Base-by-base conservation (phyloP, 805 yeast genomes). In the Metschnikowia kofuensis region DNA sequence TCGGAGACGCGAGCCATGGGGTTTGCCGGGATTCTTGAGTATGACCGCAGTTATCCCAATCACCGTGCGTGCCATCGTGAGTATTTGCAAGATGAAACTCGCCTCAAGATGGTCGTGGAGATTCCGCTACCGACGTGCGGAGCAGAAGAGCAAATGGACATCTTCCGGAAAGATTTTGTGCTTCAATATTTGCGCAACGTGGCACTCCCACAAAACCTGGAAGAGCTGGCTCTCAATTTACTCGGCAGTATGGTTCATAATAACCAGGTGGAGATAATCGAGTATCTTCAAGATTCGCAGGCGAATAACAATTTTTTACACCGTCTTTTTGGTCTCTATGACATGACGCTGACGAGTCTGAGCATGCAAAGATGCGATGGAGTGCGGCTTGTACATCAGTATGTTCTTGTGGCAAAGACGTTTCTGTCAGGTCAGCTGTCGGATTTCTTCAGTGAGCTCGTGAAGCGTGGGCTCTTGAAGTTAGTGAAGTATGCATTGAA, bases 151-250 rank as follows among this genome's bases (percentile, higher is more conserved):
- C 64, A 68, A 6, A 47, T 68, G 45, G 53, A 51, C 35, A 75
- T 86, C 44, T 85, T 91, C 49, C 82, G 84, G 48, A 82, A 82
- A 59, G 90, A 94, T 36, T 89, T 84, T 63, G 76, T 88, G 49
- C 71, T 90, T 47, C 91, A 86, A 60, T 89, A 87, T 63, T 70
- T 94, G 42, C 87, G 87, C 63, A 97, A 92, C 64, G 95, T 89
- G 15, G 95, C 88, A 1, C 68, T 92, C 28, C 91, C 94, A 4
- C 73, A 96, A 45, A 69, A 85, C 38, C 64, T 92, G 41, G 98
- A 92, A 63, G 98, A 92, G 62, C 80, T 84, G 39, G 79, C 90
- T 5, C 82, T 84, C 60, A 80, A 79, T 52, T 70, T 86, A 50
- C 75, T 94, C 35, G 72, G 84, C 14, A 80, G 87, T 1, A 69